Percentiles rank a stretch among this genome's conserved stretches.
These are phyloP conservation scores for Ramularia endophylla DNA, from an alignment of 2,329 filamentous ascomycete species.

Conservation along the genomic window DNA sequence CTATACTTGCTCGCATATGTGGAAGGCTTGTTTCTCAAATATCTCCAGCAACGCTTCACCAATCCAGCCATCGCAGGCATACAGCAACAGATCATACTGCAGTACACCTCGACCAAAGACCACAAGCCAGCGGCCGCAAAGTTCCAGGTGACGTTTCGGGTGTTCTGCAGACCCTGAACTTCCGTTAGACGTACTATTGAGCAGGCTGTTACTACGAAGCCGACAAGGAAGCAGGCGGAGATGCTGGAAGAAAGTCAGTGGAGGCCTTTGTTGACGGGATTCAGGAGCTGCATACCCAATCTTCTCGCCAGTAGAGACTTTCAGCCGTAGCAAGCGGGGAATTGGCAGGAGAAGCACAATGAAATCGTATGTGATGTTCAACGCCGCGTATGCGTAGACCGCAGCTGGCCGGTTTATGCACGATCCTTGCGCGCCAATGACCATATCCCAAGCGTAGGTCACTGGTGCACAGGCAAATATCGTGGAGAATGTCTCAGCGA, in stretches of 20 bases:
- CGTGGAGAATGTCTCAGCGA: slow-evolving; percentile 5
- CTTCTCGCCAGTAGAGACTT: slow-evolving; percentile 2
- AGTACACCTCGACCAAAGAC: slow-evolving; percentile 1
- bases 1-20: too few species aligned
- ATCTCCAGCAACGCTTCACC: not conserved
- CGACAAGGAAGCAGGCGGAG: slow-evolving; percentile 9
- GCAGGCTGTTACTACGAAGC: slow-evolving; percentile 11
- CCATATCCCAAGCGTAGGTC: slow-evolving; percentile 3
- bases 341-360: slow-evolving; percentile 10
- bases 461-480: slow-evolving; percentile 8
- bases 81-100: slow-evolving; percentile 4
- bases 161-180: slow-evolving; percentile 9
- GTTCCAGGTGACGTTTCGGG: slow-evolving; percentile 11
- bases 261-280: too few species aligned
- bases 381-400: slow-evolving; percentile 4
- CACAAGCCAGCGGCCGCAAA: too few species aligned
- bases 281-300: too few species aligned
- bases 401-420: slow-evolving; percentile 7
- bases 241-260: slow-evolving; percentile 2
- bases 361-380: slow-evolving; percentile 9
- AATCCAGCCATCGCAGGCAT: slow-evolving; percentile 8
- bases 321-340: slow-evolving; percentile 8
- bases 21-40: too few species aligned
- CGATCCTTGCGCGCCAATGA: slow-evolving; percentile 4
- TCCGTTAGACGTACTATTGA: slow-evolving; percentile 10